A percentile compares a stretch with the other conserved stretches of the same genome.
Conservation (phyloP, 2,329 filamentous ascomycete genomes). For the Aspergillus novofumigatus region DNA sequence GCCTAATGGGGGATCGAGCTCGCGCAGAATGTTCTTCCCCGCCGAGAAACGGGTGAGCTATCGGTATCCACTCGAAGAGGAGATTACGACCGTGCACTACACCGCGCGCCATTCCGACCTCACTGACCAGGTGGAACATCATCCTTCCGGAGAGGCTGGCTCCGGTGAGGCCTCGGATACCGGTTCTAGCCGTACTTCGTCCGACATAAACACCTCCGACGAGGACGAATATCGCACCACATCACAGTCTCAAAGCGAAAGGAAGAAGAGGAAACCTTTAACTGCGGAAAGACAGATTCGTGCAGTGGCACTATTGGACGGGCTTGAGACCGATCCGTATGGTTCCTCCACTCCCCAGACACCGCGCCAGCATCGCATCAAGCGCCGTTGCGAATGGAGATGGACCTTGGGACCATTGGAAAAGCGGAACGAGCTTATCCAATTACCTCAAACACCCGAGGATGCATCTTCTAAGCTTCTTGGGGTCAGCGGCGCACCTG, state of each 20-base stretch:
- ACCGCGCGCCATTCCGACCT: slow-evolving; percentile 55
- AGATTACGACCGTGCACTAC: slow-evolving; percentile 55
- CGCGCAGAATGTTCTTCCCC: slow-evolving; percentile 46
- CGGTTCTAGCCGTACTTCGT: slow-evolving; percentile 23
- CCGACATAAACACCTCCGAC: slow-evolving; percentile 29
- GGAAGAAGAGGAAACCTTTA: slow-evolving; percentile 34
- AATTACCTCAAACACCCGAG: slow-evolving; percentile 1
- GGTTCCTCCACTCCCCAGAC: slow-evolving; percentile 48
- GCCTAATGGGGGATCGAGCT: slow-evolving; percentile 29
- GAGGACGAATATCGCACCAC: slow-evolving; percentile 21
- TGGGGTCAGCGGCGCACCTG: not conserved
- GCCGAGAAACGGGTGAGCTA: slow-evolving; percentile 57
- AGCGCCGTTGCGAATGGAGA: slow-evolving; percentile 53
- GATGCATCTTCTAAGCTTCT: slow-evolving; percentile 2
- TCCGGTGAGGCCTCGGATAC: slow-evolving; percentile 28
- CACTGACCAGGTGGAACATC: slow-evolving; percentile 23
- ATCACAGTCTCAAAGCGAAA: slow-evolving; percentile 23
- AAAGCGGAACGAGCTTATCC: slow-evolving; percentile 4
- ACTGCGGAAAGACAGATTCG: slow-evolving; percentile 35
- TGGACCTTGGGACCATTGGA: slow-evolving; percentile 53
- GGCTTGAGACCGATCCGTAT: slow-evolving; percentile 44
- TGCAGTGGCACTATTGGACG: slow-evolving; percentile 37
- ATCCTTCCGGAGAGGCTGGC: slow-evolving; percentile 8
- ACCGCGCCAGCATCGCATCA: slow-evolving; percentile 50
- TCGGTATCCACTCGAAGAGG: slow-evolving; percentile 53